phyloP scores from a whole-genome alignment of 2,329 filamentous ascomycete species.

The Aspergillus phoenicis region DNA sequence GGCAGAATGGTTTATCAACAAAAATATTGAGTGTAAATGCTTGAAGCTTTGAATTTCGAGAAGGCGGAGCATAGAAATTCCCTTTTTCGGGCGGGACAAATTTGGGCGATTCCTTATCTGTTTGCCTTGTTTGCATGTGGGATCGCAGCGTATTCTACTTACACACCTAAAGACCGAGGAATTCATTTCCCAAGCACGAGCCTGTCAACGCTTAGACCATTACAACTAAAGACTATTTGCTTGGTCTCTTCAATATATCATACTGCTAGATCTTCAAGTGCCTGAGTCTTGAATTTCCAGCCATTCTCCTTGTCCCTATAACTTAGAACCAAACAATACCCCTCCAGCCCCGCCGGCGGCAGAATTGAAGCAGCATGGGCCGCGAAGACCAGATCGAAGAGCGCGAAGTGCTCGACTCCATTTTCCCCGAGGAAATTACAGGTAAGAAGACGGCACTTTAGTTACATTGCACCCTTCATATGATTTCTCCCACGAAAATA shows the following conservation, averaged over 20 bases:
- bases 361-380: constrained; percentile 45
- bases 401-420: constrained; percentile 95
- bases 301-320: background rate
- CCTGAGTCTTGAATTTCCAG: background rate
- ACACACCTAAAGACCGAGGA: constrained; percentile 18
- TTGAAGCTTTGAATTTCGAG: constrained; percentile 9
- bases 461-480: background rate
- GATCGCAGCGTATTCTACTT: constrained; percentile 30
- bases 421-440: constrained; percentile 97
- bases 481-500: background rate
- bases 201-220: constrained; percentile 3
- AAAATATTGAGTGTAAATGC: background rate
- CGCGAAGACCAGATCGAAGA: constrained; percentile 91
- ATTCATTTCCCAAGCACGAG: constrained; percentile 4
- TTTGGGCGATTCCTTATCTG: constrained; percentile 36
- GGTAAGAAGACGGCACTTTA: constrained; percentile 53
- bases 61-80: constrained; percentile 20
- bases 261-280: background rate
- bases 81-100: constrained; percentile 27
- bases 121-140: constrained; percentile 48
- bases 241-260: background rate
- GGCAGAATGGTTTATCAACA: background rate
- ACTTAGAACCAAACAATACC: constrained; percentile 22
- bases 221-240: background rate
- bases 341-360: constrained; percentile 33